Conservation (phyloP, 73 alveolate genomes). For the Blepharisma japonicum region DNA sequence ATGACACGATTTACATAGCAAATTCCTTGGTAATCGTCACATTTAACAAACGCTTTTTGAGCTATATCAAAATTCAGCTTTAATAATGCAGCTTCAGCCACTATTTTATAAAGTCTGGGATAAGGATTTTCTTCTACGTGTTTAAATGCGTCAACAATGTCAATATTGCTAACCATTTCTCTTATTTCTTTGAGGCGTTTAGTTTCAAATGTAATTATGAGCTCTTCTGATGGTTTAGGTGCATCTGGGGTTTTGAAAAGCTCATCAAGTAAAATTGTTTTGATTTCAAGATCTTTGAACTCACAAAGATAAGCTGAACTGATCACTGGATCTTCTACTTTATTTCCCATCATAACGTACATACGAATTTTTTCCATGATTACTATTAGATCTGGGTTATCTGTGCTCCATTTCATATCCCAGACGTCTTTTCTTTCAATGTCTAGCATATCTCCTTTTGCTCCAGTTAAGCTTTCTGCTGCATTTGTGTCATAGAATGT, state of each 20-base stretch:
- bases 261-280: conserved; percentile 65
- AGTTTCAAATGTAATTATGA: conserved; percentile 92
- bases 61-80: conserved; percentile 95
- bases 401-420: conserved; percentile 97
- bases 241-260: conserved; percentile 23
- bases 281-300: conserved; percentile 93
- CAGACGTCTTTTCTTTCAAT: conserved; percentile 95
- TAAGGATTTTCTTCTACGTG: conserved; percentile 43
- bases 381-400: conserved; percentile 94
- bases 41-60: conserved; percentile 76
- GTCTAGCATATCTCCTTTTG: conserved; percentile 50
- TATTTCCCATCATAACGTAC: conserved; percentile 63
- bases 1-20: conserved; percentile 69
- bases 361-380: conserved; percentile 95
- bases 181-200: conserved; percentile 94
- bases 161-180: conserved; percentile 75
- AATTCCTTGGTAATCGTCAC: conserved; percentile 66
- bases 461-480: conserved; percentile 33
- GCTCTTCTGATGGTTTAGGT: conserved; percentile 58
- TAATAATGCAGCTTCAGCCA: conserved; percentile 95
- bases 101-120: conserved; percentile 61
- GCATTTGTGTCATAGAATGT: conserved; percentile 60
- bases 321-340: conserved; percentile 95
- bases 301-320: conserved; percentile 96
- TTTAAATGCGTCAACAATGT: conserved; percentile 39